A percentile compares a stretch with the other conserved stretches of the same genome.
phyloP scores from a whole-genome alignment of 768 basidiomycete genomes.

The Phylloporus scabripes region DNA sequence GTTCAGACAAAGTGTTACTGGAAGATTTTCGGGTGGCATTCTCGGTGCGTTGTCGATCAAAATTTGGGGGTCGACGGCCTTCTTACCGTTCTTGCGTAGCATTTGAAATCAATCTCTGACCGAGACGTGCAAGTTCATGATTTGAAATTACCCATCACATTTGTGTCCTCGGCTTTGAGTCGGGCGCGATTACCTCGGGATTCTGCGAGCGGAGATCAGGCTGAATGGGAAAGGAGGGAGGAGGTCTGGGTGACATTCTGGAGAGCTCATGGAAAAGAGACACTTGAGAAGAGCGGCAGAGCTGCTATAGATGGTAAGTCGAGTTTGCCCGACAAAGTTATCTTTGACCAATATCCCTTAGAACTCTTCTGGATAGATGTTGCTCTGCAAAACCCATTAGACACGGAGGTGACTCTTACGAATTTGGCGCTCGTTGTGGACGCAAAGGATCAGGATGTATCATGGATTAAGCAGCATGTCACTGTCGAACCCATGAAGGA shows the following conservation, averaged over 20 bases:
- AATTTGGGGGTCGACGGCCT: neutral
- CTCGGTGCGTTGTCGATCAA: constrained; percentile 44
- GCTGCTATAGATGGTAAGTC: constrained; percentile 58
- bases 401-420: constrained; percentile 64
- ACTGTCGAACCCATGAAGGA: constrained; percentile 59
- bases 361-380: constrained; percentile 79
- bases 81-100: constrained; percentile 48
- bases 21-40: constrained; percentile 90
- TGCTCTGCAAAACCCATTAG: constrained; percentile 62
- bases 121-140: constrained; percentile 38
- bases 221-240: constrained; percentile 62
- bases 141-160: constrained; percentile 58
- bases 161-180: constrained; percentile 58
- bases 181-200: constrained; percentile 53
- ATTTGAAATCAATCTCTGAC: constrained; percentile 58
- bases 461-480: constrained; percentile 37
- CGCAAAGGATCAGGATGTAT: constrained; percentile 26
- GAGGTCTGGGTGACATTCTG: constrained; percentile 60
- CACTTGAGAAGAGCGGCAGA: constrained; percentile 49
- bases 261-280: constrained; percentile 48
- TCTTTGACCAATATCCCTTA: constrained; percentile 25
- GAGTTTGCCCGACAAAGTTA: neutral
- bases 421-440: constrained; percentile 56
- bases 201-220: constrained; percentile 36
- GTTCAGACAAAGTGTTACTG: constrained; percentile 63